Evolutionary conservation across 345 rosid genomes (phyloP).

Genomic region (Citrus glauca): DNA sequence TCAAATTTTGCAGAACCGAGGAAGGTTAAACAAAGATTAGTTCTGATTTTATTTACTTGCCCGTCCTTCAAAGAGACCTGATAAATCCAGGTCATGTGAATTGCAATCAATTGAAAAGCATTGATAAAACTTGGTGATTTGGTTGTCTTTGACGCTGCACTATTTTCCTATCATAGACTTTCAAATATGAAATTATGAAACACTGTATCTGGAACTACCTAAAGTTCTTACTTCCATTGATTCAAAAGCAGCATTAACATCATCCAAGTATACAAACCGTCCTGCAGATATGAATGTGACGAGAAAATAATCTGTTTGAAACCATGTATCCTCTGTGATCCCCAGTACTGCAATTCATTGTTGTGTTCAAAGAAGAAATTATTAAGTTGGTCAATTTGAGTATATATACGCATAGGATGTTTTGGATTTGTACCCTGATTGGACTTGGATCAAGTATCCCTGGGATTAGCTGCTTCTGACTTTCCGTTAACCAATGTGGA

Average conservation of each 20-base stretch:
- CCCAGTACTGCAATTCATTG: constrained; percentile 72
- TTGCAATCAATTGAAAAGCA: constrained; percentile 89
- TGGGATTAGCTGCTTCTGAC: constrained; percentile 60
- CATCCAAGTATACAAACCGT: constrained; percentile 27
- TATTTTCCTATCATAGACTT: constrained; percentile 48
- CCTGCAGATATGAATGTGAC: too few species aligned
- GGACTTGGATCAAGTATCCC: constrained; percentile 72
- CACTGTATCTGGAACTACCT: not conserved
- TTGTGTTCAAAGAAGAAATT: not conserved
- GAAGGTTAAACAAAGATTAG: not conserved
- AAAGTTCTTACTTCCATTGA: constrained; percentile 48
- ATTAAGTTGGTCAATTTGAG: not conserved
- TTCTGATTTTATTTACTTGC: constrained; percentile 32
- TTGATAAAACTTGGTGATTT: constrained; percentile 72
- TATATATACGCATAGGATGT: not conserved
- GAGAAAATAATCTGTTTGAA: constrained; percentile 39
- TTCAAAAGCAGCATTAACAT: constrained; percentile 53
- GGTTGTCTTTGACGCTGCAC: constrained; percentile 31
- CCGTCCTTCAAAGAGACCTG: constrained; percentile 85
- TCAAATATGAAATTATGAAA: not conserved
- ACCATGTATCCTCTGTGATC: constrained; percentile 75
- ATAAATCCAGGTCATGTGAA: constrained; percentile 88
- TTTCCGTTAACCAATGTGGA: constrained; percentile 55
- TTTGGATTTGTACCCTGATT: constrained; percentile 35
- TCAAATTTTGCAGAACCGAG: constrained; percentile 6